A percentile compares a stretch with the other conserved stretches of the same genome.
Conservation (phyloP, 2,329 filamentous ascomycete species). For the Microsporum audouinii region DNA sequence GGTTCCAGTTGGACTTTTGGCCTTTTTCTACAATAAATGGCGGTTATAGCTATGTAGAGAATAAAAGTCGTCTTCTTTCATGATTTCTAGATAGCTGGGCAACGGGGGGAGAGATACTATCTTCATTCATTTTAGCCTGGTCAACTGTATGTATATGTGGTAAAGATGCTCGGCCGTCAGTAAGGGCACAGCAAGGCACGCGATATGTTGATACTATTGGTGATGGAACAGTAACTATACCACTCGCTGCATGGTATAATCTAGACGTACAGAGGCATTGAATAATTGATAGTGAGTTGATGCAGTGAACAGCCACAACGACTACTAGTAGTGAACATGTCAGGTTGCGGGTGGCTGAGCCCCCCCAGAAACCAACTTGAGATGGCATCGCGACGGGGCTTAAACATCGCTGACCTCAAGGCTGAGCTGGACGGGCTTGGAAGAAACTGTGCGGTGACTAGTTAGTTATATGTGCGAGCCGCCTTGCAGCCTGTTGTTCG, state of each 20-base stretch:
- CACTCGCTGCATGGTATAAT: neutral
- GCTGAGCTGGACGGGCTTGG: neutral
- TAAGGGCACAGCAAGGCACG: neutral
- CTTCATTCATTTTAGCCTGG: too few species aligned
- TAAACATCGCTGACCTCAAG: neutral
- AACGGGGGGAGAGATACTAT: too few species aligned
- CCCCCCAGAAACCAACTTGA: neutral
- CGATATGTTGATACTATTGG: neutral
- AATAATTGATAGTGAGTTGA: neutral
- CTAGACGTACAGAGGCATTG: neutral
- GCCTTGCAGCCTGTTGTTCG: neutral
- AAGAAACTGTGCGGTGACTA: neutral
- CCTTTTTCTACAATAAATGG: too few species aligned
- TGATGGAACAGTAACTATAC: neutral
- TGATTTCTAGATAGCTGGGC: too few species aligned
- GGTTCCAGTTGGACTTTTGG: too few species aligned
- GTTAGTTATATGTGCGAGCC: neutral
- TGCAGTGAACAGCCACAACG: neutral
- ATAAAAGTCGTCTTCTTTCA: too few species aligned
- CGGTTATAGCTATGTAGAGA: too few species aligned
- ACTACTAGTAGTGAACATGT: neutral
- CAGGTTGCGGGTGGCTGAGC: neutral
- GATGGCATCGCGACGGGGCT: neutral
- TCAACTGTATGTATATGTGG: too few species aligned
- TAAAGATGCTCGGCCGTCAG: neutral